phyloP scores from a whole-genome alignment of 257 asterid genomes.

The Solanum ahanhuiri region DNA sequence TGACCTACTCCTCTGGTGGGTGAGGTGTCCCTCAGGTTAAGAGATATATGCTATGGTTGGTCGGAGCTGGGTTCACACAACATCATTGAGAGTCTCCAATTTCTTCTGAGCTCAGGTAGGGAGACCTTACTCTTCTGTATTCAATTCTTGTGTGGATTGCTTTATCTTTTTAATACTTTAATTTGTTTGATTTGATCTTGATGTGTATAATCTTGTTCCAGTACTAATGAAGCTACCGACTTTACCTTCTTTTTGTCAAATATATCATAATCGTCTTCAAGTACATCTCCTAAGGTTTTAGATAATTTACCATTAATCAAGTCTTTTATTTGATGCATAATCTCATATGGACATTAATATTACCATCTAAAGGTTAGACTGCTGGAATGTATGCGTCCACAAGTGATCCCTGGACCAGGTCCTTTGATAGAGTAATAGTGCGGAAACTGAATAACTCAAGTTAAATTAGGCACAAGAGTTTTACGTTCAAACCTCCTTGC shows the following conservation, averaged over 20 bases:
- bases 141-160: neutral
- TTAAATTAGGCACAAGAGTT: neutral
- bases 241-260: neutral
- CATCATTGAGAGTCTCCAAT: neutral
- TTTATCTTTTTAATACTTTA: too few relatives aligned
- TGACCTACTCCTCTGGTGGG: too few relatives aligned
- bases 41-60: too few relatives aligned
- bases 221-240: neutral
- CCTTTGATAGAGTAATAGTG: neutral
- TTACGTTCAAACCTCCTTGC: neutral
- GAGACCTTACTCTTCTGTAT: neutral
- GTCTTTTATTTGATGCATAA: neutral
- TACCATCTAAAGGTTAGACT: neutral
- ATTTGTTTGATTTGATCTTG: neutral
- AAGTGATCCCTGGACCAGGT: neutral
- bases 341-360: neutral
- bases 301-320: neutral
- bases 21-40: too few relatives aligned
- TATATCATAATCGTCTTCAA: neutral
- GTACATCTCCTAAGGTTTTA: neutral
- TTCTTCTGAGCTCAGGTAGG: neutral
- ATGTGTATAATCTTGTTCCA: neutral
- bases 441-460: neutral
- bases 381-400: neutral
- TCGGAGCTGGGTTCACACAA: too few relatives aligned